Conservation (phyloP, 2,329 filamentous ascomycete genomes). For the Verticillium dahliae region DNA sequence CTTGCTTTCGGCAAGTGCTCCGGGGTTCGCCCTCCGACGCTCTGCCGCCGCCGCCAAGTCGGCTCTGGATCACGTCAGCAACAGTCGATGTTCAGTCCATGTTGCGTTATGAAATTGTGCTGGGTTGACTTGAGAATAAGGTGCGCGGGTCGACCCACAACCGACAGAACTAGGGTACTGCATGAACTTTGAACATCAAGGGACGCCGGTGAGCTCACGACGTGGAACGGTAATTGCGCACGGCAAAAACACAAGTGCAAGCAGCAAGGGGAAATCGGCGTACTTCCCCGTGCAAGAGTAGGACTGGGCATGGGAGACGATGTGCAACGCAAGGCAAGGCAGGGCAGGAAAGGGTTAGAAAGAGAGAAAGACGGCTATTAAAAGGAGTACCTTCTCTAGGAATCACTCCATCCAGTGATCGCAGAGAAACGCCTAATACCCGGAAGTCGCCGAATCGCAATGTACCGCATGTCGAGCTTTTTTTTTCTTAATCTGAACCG, state of each 20-base stretch:
- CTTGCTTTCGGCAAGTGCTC: no score
- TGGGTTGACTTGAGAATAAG: no score
- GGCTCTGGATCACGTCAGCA: neutral
- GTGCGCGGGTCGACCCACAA: no score
- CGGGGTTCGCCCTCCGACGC: no score
- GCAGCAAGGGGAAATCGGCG: neutral
- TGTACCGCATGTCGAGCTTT: neutral
- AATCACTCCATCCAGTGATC: neutral
- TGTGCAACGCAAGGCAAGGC: neutral
- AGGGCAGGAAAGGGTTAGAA: neutral
- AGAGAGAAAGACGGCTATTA: neutral
- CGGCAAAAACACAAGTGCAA: neutral
- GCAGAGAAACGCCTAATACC: neutral
- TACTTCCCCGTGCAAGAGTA: neutral
- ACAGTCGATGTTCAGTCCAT: neutral
- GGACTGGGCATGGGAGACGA: neutral
- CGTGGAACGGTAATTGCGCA: neutral
- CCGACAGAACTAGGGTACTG: no score
- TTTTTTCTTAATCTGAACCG: neutral
- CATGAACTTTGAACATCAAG: neutral
- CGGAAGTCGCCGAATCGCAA: neutral
- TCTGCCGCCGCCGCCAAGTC: no score
- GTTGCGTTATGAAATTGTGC: no score
- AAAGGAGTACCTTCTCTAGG: conserved; percentile 1
- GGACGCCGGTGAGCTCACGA: neutral